Evolutionary conservation across 495 filamentous ascomycete genomes (phyloP), one percentile per base, ranked within the genome.

Genomic region (Penicillium daleae): DNA sequence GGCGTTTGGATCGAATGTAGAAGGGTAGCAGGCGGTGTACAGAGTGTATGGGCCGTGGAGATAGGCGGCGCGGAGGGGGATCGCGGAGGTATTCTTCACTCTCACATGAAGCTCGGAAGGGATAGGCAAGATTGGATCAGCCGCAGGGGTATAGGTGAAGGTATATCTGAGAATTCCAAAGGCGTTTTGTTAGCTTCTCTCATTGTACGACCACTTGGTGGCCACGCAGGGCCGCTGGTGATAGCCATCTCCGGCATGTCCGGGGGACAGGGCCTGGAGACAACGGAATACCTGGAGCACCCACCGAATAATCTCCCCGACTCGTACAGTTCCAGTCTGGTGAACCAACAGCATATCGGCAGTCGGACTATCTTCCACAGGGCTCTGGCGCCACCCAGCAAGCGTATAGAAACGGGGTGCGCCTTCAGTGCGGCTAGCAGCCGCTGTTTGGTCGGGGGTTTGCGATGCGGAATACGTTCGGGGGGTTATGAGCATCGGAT

Each of bases 31-130:
- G 42, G 94, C 87, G 9, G 92, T 86, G 64, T 92, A 91, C 9
- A 98, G 82, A 1, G 87, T 96, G 74, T 99, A 99, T 2, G 95
- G 95, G 1, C 95, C 95, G 75, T 96, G 95, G 42, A 99, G 86
- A 71, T 97, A 99, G 39, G 95, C 95, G 51, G 95, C 95, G 66
- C 95, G 91, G 13, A 98, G 80, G 4, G 95, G 88, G 60, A 94
- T 90, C 15, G 93, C 88, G 22, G 91, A 93, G n/a, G 90, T 91
- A 68, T 99, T 99, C 68, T 89, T 92, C 71, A 99, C 87, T 62
- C 89, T 90, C 42, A 99, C 86, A 73, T 92, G 84, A 32, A 99
- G 84, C 60, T 86, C 76, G 48, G 86, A 74, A 9, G 94, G 94
- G 24, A 90, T 85, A 3, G 95, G 96, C 7, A 93, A 86, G 66